Conservation (phyloP, 164 flowering plant species). For the Liriodendron chinense region DNA sequence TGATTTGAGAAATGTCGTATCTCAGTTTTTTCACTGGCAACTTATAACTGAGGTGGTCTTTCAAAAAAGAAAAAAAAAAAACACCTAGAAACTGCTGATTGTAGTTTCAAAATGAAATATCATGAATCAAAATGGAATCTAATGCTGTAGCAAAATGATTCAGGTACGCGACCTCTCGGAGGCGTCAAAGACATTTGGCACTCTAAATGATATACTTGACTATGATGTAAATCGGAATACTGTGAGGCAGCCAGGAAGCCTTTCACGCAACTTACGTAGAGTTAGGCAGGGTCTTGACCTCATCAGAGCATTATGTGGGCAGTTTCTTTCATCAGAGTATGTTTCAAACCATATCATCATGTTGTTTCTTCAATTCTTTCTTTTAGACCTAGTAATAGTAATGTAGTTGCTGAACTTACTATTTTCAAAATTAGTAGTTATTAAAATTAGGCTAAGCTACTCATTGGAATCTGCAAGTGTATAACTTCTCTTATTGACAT, state of each 20-base stretch:
- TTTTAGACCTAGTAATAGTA: background rate
- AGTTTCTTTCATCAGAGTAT: slow-evolving; percentile 65
- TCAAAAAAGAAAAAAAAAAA: too few species aligned
- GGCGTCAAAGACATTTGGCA: slow-evolving; percentile 55
- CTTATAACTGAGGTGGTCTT: background rate
- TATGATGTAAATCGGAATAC: slow-evolving; percentile 49
- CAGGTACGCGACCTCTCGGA: slow-evolving; percentile 63
- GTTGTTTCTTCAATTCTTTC: background rate
- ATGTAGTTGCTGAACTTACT: background rate
- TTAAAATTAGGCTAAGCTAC: background rate
- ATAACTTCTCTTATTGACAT: background rate
- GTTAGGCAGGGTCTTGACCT: slow-evolving; percentile 94
- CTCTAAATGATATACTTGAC: slow-evolving; percentile 53
- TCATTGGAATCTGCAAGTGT: background rate
- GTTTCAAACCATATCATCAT: slow-evolving; percentile 8
- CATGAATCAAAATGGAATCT: background rate
- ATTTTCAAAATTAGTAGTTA: background rate
- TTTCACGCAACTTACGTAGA: slow-evolving; percentile 72
- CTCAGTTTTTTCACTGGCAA: background rate
- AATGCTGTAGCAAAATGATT: slow-evolving; percentile 8
- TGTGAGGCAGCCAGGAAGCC: slow-evolving; percentile 72
- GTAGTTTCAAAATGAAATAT: background rate
- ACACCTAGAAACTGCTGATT: background rate
- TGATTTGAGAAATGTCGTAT: background rate
- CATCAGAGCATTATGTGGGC: slow-evolving; percentile 67